phyloP scores from a whole-genome alignment of 163 green algal genomes.

The Scenedesmus sp. region DNA sequence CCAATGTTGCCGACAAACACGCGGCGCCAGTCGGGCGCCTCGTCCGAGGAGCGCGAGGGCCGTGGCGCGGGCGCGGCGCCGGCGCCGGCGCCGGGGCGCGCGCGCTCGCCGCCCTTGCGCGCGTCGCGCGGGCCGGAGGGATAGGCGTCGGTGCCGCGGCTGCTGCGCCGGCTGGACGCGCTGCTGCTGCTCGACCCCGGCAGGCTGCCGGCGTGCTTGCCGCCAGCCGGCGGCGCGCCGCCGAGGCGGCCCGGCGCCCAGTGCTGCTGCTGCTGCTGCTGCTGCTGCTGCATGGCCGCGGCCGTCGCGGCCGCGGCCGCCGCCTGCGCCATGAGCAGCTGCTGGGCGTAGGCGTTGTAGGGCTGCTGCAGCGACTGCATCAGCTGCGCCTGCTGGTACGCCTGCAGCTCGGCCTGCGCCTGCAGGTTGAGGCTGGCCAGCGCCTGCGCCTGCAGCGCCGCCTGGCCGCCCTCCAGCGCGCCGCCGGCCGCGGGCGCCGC shows the following conservation, averaged over 20 bases:
- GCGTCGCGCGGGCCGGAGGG: neutral
- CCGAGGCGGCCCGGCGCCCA: neutral
- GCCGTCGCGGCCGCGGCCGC: slow-evolving; percentile 8
- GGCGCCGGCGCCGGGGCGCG: neutral
- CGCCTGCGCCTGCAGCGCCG: slow-evolving; percentile 19
- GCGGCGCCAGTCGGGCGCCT: slow-evolving; percentile 35
- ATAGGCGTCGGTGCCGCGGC: slow-evolving; percentile 6
- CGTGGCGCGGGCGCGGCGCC: neutral
- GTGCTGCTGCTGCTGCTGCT: neutral
- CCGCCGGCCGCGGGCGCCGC: no score
- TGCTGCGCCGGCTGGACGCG: slow-evolving; percentile 17
- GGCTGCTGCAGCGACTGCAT: slow-evolving; percentile 40
- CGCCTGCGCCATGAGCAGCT: slow-evolving; percentile 30
- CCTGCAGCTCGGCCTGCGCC: slow-evolving; percentile 33
- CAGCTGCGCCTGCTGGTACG: slow-evolving; percentile 23
- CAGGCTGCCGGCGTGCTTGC: neutral
- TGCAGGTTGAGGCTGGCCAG: slow-evolving; percentile 2
- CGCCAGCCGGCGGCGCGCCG: neutral
- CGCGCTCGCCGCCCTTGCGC: slow-evolving; percentile 3
- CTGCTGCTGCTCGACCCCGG: slow-evolving; percentile 25
- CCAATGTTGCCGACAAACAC: slow-evolving; percentile 52
- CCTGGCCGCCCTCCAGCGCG: neutral
- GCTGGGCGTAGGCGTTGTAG: slow-evolving; percentile 27
- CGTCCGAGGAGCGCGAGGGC: neutral
- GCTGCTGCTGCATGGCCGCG: slow-evolving; percentile 17